These are phyloP conservation scores for Xylaria sp. DNA, from an alignment of 2,329 filamentous ascomycete species.

Conservation along the genomic window DNA sequence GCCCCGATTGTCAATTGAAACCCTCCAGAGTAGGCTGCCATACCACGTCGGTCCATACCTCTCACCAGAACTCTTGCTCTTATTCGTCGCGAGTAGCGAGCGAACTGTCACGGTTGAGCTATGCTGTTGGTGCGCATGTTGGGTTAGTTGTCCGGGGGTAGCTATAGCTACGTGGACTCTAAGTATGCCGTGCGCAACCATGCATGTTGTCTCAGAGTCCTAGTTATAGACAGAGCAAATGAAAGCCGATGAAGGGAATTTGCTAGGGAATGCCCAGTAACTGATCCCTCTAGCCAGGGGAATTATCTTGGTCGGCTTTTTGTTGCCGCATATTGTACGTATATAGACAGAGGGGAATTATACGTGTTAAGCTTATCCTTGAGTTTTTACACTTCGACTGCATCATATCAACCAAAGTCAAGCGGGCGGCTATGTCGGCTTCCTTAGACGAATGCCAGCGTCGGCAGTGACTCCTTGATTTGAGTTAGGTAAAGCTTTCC, in stretches of 20 bases:
- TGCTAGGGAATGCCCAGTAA: neutral
- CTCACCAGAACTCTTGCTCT: neutral
- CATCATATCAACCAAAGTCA: neutral
- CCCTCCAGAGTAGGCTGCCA: constrained; percentile 5
- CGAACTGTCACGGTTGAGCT: constrained; percentile 11
- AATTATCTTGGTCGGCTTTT: neutral
- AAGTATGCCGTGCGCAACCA: constrained; percentile 8
- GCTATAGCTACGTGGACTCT: neutral
- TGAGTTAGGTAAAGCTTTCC: constrained; percentile 6
- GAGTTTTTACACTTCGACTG: neutral
- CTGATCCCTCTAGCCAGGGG: neutral
- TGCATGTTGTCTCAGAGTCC: constrained; percentile 1
- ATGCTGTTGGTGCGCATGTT: constrained; percentile 12
- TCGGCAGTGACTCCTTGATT: constrained; percentile 8
- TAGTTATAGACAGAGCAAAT: constrained; percentile 5
- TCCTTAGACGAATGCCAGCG: constrained; percentile 10
- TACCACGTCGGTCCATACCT: constrained; percentile 22
- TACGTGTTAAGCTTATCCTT: neutral
- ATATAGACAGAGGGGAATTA: neutral
- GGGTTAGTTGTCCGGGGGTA: constrained; percentile 25
- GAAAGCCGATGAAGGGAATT: neutral
- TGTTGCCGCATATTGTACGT: neutral
- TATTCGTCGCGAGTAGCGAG: constrained; percentile 17
- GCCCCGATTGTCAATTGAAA: constrained; percentile 9
- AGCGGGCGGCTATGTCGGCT: constrained; percentile 23